Conservation (phyloP, 164 flowering plant species). For the Vitis labrusca region DNA sequence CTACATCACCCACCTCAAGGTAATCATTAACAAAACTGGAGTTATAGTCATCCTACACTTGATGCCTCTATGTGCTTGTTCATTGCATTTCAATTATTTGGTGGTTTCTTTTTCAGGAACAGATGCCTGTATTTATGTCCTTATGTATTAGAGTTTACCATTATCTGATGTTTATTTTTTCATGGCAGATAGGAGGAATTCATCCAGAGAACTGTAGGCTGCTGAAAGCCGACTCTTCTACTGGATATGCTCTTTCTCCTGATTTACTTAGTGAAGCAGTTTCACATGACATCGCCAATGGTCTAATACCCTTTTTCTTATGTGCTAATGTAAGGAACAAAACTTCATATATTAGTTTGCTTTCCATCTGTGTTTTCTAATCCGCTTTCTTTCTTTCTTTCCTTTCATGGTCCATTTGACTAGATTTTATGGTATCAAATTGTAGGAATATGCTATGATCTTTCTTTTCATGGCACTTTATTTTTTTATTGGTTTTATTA, state of each 20-base stretch:
- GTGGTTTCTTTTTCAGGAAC: too few species aligned
- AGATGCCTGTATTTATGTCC: too few species aligned
- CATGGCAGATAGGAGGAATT: slow-evolving; percentile 80
- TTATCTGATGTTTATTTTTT: slow-evolving; percentile 13
- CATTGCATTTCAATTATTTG: too few species aligned
- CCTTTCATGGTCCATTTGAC: not conserved
- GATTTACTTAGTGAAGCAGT: slow-evolving; percentile 52
- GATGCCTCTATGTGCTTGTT: too few species aligned
- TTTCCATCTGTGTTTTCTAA: not conserved
- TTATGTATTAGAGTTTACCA: not conserved
- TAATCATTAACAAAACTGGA: too few species aligned
- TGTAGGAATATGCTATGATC: not conserved
- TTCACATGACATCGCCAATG: slow-evolving; percentile 52
- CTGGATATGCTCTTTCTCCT: slow-evolving; percentile 74
- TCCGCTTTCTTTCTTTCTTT: not conserved
- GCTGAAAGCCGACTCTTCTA: slow-evolving; percentile 65
- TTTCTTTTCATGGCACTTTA: not conserved
- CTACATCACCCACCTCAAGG: too few species aligned
- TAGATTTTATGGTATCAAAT: not conserved
- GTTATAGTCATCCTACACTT: too few species aligned
- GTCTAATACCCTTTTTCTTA: slow-evolving; percentile 73
- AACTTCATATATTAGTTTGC: not conserved
- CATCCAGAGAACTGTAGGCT: slow-evolving; percentile 65
- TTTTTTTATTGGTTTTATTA: not conserved
- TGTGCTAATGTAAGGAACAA: slow-evolving; percentile 74